phyloP scores from a whole-genome alignment of 2,329 filamentous ascomycete genomes.

The Ploettnerulaceae sp. region DNA sequence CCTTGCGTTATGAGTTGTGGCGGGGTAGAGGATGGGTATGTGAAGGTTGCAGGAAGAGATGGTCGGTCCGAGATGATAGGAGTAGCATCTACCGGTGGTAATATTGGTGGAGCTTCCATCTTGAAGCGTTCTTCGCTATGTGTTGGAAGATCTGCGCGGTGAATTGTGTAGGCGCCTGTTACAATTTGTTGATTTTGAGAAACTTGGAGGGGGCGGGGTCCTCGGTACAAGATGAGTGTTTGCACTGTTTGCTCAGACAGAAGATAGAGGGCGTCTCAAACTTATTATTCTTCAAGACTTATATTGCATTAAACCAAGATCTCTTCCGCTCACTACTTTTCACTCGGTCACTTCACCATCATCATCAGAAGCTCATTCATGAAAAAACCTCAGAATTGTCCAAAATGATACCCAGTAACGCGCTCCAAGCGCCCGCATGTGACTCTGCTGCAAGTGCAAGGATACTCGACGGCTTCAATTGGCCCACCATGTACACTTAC shows the following conservation, averaged over 20 bases:
- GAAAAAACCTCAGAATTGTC: neutral
- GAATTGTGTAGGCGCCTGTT: neutral
- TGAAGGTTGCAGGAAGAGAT: slow-evolving; percentile 31
- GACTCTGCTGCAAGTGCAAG: slow-evolving; percentile 20
- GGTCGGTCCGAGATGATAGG: slow-evolving; percentile 4
- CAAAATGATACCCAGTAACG: slow-evolving; percentile 2
- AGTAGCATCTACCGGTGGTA: neutral
- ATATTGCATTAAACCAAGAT: too few species aligned
- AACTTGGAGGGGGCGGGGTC: too few species aligned
- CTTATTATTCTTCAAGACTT: too few species aligned
- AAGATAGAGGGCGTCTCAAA: too few species aligned
- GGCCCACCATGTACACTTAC: slow-evolving; percentile 3
- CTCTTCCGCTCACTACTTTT: too few species aligned
- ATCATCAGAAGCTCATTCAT: neutral
- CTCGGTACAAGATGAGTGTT: too few species aligned
- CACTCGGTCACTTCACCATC: neutral
- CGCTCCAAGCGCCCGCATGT: slow-evolving; percentile 10
- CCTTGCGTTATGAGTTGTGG: slow-evolving; percentile 81
- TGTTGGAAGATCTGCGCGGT: too few species aligned
- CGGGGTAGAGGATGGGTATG: slow-evolving; percentile 52
- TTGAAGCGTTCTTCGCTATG: neutral
- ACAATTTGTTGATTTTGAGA: slow-evolving; percentile 1
- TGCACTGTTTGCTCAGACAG: too few species aligned
- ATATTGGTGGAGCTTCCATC: slow-evolving; percentile 5
- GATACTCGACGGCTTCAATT: slow-evolving; percentile 2